Conservation (phyloP, 306 rosid species). For the cucumber (Cucumis sativus) region DNA sequence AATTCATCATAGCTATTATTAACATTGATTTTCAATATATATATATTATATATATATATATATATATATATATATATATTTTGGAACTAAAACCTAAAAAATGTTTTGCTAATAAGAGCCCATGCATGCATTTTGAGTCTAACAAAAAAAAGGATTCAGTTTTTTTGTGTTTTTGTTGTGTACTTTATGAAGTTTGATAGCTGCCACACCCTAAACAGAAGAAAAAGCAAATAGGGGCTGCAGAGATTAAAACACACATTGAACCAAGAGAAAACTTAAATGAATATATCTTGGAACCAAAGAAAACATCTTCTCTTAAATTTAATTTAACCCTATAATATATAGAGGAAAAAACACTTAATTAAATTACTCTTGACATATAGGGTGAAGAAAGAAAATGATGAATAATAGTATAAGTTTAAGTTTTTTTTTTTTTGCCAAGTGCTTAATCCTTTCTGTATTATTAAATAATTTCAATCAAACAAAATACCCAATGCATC, state of each 20-base stretch:
- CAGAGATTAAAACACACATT: not conserved
- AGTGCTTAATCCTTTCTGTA: not conserved
- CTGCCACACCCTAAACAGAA: not conserved
- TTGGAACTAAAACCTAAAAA: not conserved
- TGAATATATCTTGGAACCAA: not conserved
- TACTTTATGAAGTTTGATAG: not conserved
- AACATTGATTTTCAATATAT: too few relatives aligned
- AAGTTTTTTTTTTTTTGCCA: not conserved
- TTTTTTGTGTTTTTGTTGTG: not conserved
- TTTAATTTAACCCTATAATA: not conserved
- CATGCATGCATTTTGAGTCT: not conserved
- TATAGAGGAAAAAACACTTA: too few relatives aligned
- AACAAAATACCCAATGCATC: not conserved
- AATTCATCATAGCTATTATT: too few relatives aligned
- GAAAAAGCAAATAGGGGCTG: not conserved
- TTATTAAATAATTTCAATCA: not conserved
- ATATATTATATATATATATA: too few relatives aligned
- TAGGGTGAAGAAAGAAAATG: too few relatives aligned
- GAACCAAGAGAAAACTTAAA: conserved; percentile 2
- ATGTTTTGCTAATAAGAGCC: not conserved
- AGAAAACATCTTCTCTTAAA: not conserved
- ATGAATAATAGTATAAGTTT: too few relatives aligned
- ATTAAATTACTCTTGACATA: too few relatives aligned
- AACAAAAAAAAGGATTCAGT: not conserved
- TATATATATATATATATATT: too few relatives aligned